Percentiles rank a stretch among this genome's conserved stretches.
These are phyloP conservation scores for Iris pallida DNA, from an alignment of 116 monocot genomes.

Conservation along the genomic window DNA sequence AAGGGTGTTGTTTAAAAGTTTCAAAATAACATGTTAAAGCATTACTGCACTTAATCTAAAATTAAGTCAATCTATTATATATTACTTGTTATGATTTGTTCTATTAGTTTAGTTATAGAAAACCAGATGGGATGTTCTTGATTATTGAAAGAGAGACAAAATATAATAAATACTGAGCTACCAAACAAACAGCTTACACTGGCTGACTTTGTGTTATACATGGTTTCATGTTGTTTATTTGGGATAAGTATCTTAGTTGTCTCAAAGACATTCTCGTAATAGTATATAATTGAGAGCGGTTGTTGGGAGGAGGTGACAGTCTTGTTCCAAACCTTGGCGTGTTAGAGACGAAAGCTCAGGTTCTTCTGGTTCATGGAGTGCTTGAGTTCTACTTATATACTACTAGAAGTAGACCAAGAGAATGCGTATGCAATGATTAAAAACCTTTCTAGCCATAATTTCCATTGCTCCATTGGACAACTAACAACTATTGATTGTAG, in stretches of 20 bases:
- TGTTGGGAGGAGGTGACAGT: not conserved
- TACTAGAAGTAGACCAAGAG: too few species aligned
- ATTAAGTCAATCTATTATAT: too few species aligned
- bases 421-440: too few species aligned
- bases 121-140: too few species aligned
- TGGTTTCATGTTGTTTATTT: constrained; percentile 1
- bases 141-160: not conserved
- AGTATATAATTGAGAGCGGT: not conserved
- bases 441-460: too few species aligned
- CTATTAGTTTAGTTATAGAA: too few species aligned
- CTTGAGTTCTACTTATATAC: not conserved
- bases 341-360: not conserved
- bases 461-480: too few species aligned
- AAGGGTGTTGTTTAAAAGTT: too few species aligned
- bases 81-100: too few species aligned
- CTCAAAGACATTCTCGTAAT: not conserved
- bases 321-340: not conserved
- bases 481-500: too few species aligned
- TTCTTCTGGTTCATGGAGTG: not conserved
- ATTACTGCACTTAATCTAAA: too few species aligned
- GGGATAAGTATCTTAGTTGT: not conserved
- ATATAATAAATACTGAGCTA: not conserved
- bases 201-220: not conserved
- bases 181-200: constrained; percentile 4
- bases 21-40: too few species aligned